Evolutionary conservation across 768 basidiomycete species (phyloP), one percentile per base, ranked within the genome.

Genomic region (Mycena latifolia): DNA sequence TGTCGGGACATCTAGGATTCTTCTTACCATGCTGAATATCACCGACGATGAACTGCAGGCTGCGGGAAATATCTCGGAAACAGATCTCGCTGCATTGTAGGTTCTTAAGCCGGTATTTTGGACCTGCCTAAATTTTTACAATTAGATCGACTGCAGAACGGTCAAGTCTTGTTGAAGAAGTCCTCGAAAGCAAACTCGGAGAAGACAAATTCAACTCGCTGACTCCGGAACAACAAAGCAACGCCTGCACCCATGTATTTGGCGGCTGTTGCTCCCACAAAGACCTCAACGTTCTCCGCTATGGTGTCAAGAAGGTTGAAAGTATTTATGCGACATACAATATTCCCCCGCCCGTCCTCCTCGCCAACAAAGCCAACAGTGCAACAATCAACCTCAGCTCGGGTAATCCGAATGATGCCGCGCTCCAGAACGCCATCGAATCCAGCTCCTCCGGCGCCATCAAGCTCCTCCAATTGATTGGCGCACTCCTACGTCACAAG

Each of bases 181-280:
- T 39, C 15, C 37, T 39, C 17, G 37, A 39, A 15, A 6, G 37
- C 4, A 39, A 18, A 8, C 7, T 39, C 15, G 37, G 37, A 39
- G 8, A 39, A 5, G 37, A 39, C 7, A 39, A 39, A 39, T 39
- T 39, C 37, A 14, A 39, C 4, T 12, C 10, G 17, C 37, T 39
- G 6, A 9, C 37, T 15, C 37, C 37, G 8, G 37, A 12, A 5
- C 8, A 39, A 14, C 60, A 53, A 17, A 1, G 51, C 8, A 25
- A 61, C 12, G 14, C 11, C 17, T 31, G 27, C 14, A 61, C 74
- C 5, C 69, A 77, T 41, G 53, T 74, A 11, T 73, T 74, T 61
- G 73, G 62, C 20, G 74, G 75, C 10, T 78, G 77, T 48, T 74
- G 72, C 45, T 75, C 71, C 61, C 77, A 78, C 59, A 77, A 77